Evolutionary conservation across 805 yeast species (phyloP).

Genomic region (Metschnikowia matae): DNA sequence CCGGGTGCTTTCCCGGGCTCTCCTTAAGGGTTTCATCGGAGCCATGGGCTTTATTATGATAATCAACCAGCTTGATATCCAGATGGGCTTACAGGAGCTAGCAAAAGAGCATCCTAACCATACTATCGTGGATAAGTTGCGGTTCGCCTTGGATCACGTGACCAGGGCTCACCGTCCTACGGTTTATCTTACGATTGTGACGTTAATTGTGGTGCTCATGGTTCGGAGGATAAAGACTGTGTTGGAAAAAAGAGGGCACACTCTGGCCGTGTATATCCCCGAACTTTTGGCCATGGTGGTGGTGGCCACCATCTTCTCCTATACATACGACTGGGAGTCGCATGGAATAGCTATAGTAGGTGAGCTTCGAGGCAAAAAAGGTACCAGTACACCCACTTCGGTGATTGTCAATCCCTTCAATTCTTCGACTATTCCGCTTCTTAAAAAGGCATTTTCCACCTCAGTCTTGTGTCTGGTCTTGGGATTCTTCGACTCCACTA

Average conservation of each 20-base stretch:
- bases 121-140: constrained; percentile 11
- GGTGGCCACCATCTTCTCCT: constrained; percentile 25
- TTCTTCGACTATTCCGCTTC: constrained; percentile 17
- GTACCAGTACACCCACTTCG: background rate
- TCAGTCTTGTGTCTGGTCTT: constrained; percentile 31
- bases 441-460: constrained; percentile 25
- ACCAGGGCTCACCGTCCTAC: constrained; percentile 9
- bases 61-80: constrained; percentile 50
- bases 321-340: constrained; percentile 21
- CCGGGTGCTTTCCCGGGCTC: constrained; percentile 69
- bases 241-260: constrained; percentile 15
- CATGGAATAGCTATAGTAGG: constrained; percentile 31
- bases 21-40: constrained; percentile 77
- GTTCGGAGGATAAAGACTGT: constrained; percentile 19
- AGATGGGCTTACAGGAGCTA: constrained; percentile 27
- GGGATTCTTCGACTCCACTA: constrained; percentile 35
- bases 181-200: constrained; percentile 17
- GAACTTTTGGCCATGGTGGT: constrained; percentile 32
- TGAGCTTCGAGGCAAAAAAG: constrained; percentile 14
- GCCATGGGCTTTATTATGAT: constrained; percentile 86
- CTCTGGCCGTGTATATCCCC: constrained; percentile 26
- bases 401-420: constrained; percentile 23
- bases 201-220: constrained; percentile 21
- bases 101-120: background rate
- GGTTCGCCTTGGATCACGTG: constrained; percentile 8